Base-by-base conservation (phyloP, 2,329 filamentous ascomycete genomes). In the Microdochium paspali region DNA sequence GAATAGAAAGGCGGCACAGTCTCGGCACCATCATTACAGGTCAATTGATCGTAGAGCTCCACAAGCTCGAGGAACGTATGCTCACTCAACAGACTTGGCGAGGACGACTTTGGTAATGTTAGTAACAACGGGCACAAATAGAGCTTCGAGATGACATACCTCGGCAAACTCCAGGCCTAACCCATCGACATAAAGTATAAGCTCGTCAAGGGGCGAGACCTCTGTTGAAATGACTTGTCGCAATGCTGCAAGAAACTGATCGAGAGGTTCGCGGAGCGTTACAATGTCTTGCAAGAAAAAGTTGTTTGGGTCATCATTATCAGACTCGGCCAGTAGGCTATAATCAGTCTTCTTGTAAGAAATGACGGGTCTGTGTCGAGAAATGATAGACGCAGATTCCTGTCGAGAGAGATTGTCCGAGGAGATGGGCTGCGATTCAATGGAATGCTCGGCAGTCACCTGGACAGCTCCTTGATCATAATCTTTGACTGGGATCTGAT, bases 101-200 rank as follows among this genome's bases (percentile, higher is more conserved):
- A 46, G 10, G 60, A 60, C 24, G 60, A 62, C 61, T 64, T 47
- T 30, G 40, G 44, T 13, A 45, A 9, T 24, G 49, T 63, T 50
- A 62, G 59, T 43, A 7, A 28, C 6, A 18, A 21, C n/a, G 23
- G 23, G 12, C 4, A 35, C 31, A 18, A 35, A 35, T 35, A n/a
- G 15, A 35, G 31, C 5, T 12, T n/a, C 10, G 15, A 9, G n/a
- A 13, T 15, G 42, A 45, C 56, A 54, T 55, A 64, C 61, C 58
- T 64, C 59, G 45, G 58, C 58, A 49, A 64, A 61, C 45, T 63
- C 59, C 15, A 64, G 49, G 20, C 60, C 61, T 44, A 64, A 51
- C 13, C 60, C 60, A 47, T 64, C 61, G 39, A 64, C 53, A 46
- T 60, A 54, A 54, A 64, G 52, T 28, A 61, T 58, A 42, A 64